Conservation (phyloP, 164 flowering plant species). For the Aristolochia californica region DNA sequence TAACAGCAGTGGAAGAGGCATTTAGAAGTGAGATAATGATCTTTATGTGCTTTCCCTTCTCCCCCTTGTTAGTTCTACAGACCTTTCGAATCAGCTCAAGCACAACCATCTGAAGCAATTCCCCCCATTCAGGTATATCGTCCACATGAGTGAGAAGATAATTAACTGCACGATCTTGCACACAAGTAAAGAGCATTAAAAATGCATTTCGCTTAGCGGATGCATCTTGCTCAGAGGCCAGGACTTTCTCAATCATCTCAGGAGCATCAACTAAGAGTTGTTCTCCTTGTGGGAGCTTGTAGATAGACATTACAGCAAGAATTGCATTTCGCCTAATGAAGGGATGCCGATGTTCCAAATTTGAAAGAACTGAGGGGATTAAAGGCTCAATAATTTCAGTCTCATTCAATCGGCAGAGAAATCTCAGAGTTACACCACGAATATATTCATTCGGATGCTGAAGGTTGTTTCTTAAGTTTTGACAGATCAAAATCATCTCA, state of each 20-base stretch:
- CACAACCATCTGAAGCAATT: constrained; percentile 87
- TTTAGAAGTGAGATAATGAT: constrained; percentile 69
- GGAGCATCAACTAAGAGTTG: constrained; percentile 76
- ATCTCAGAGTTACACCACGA: constrained; percentile 82
- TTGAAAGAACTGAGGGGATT: constrained; percentile 66
- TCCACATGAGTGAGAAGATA: constrained; percentile 52
- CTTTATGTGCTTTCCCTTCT: constrained; percentile 83
- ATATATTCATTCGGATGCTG: constrained; percentile 91
- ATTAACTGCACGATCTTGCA: constrained; percentile 55
- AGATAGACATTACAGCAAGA: constrained; percentile 76
- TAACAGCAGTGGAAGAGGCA: constrained; percentile 81
- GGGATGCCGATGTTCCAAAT: constrained; percentile 80
- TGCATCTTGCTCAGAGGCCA: constrained; percentile 67
- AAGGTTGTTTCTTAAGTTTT: constrained; percentile 77
- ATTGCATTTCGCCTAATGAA: constrained; percentile 74
- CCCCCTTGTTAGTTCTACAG: constrained; percentile 60
- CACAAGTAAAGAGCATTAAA: constrained; percentile 68
- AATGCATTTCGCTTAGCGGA: constrained; percentile 82
- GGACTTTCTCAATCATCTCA: constrained; percentile 64
- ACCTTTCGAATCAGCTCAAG: constrained; percentile 82
- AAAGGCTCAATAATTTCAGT: constrained; percentile 79
- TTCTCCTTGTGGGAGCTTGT: constrained; percentile 85
- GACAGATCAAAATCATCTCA: constrained; percentile 91
- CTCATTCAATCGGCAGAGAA: constrained; percentile 75
- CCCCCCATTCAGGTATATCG: constrained; percentile 71